A percentile compares a stretch with the other conserved stretches of the same genome.
Evolutionary conservation across 2,329 filamentous ascomycete species (phyloP).

Genomic region (Paecilomyces sp.): DNA sequence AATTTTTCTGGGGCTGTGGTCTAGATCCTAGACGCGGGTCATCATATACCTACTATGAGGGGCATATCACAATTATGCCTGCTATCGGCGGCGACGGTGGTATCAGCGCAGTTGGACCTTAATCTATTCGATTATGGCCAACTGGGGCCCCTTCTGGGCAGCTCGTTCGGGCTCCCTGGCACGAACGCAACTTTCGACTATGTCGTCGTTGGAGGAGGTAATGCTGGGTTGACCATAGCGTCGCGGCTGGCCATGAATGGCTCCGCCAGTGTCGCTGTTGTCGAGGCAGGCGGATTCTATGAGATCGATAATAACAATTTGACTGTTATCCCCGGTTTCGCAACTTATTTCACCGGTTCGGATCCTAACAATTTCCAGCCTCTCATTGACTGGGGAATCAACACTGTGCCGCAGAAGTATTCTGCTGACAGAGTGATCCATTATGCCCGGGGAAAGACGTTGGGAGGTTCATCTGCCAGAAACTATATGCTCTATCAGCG

Average conservation of each 20-base stretch:
- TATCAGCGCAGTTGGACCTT: conserved; percentile 5
- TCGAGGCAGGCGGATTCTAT: conserved; percentile 26
- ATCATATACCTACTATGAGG: background rate
- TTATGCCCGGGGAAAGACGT: conserved; percentile 19
- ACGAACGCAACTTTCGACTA: conserved; percentile 16
- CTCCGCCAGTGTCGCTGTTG: conserved; percentile 19
- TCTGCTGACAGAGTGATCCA: conserved; percentile 8
- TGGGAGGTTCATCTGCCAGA: conserved; percentile 16
- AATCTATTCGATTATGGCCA: conserved; percentile 14
- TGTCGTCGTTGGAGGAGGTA: conserved; percentile 2
- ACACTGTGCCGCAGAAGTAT: conserved; percentile 13
- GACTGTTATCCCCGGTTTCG: conserved; percentile 18
- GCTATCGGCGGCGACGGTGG: background rate
- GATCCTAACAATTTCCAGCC: conserved; percentile 15
- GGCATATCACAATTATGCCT: conserved; percentile 1
- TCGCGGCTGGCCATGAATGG: conserved; percentile 15
- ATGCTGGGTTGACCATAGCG: background rate
- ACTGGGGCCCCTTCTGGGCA: conserved; percentile 10
- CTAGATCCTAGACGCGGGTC: background rate
- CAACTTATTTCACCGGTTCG: conserved; percentile 12
- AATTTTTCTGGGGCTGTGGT: background rate
- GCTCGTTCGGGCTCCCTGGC: conserved; percentile 15
- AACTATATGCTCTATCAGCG: conserved; percentile 22
- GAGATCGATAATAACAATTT: conserved; percentile 25
- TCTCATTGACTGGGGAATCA: conserved; percentile 19